Conservation (phyloP, 2,329 filamentous ascomycete species). For the Talaromyces rugulosus region DNA sequence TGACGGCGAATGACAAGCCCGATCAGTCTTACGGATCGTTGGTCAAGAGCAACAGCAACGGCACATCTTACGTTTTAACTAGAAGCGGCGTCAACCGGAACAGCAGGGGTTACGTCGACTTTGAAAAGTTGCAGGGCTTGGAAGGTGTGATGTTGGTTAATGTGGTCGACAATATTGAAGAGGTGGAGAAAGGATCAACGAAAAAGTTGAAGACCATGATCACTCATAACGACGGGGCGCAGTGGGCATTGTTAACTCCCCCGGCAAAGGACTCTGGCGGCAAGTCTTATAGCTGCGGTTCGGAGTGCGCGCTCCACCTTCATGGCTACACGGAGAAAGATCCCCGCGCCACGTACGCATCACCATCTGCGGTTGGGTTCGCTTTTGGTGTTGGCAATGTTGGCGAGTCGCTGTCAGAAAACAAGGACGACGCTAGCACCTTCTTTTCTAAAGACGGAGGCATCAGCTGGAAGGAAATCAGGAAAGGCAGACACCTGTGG, state of each 20-base stretch:
- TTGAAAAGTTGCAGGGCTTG: slow-evolving; percentile 88
- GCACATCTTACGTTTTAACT: slow-evolving; percentile 88
- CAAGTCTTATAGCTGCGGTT: slow-evolving; percentile 66
- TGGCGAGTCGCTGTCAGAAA: slow-evolving; percentile 49
- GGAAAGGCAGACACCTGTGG: slow-evolving; percentile 87
- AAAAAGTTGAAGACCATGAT: slow-evolving; percentile 90
- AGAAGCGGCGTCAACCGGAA: slow-evolving; percentile 78
- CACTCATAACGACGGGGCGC: slow-evolving; percentile 90
- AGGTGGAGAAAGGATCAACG: slow-evolving; percentile 56
- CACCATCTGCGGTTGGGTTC: slow-evolving; percentile 78
- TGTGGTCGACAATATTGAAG: slow-evolving; percentile 69
- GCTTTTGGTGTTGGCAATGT: slow-evolving; percentile 93
- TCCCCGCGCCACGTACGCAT: slow-evolving; percentile 80
- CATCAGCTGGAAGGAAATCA: slow-evolving; percentile 77
- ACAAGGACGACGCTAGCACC: slow-evolving; percentile 67
- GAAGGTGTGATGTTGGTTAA: slow-evolving; percentile 90
- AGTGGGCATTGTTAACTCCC: slow-evolving; percentile 75
- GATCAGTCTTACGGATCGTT: slow-evolving; percentile 76
- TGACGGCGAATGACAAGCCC: slow-evolving; percentile 65
- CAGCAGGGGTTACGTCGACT: slow-evolving; percentile 75
- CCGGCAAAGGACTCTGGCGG: slow-evolving; percentile 66
- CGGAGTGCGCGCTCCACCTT: slow-evolving; percentile 78
- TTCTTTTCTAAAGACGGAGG: slow-evolving; percentile 93
- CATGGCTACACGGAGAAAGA: slow-evolving; percentile 96
- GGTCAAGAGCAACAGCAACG: slow-evolving; percentile 97